A percentile compares a stretch with the other conserved stretches of the same genome.
These are phyloP conservation scores for Tetrapisispora phaffii DNA, from an alignment of 805 yeast species.

Conservation along the genomic window DNA sequence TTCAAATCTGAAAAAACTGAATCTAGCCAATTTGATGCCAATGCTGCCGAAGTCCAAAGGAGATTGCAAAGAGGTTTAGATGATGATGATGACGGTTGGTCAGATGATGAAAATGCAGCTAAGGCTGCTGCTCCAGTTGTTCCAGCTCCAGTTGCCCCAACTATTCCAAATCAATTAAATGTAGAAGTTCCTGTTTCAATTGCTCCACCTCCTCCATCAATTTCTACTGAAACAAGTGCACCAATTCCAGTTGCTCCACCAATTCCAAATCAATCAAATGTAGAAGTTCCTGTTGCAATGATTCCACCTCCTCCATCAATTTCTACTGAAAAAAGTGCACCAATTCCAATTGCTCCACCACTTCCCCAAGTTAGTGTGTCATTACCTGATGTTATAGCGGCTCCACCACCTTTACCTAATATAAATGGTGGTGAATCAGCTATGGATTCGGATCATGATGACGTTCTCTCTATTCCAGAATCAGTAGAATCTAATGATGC, in stretches of 20 bases:
- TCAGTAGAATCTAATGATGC: constrained; percentile 27
- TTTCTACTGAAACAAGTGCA: no score
- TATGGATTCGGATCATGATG: constrained; percentile 14
- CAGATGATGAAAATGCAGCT: constrained; percentile 28
- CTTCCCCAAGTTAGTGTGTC: constrained; percentile 22
- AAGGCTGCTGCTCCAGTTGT: constrained; percentile 6
- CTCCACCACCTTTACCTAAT: constrained; percentile 8
- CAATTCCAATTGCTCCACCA: constrained; percentile 38
- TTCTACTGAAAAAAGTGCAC: constrained; percentile 26
- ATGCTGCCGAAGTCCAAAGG: constrained; percentile 60
- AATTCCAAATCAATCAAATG: constrained; percentile 21
- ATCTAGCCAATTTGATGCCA: constrained; percentile 3
- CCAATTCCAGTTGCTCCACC: constrained; percentile 11
- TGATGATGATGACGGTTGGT: constrained; percentile 28
- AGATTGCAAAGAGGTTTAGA: constrained; percentile 51
- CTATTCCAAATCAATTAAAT: constrained; percentile 8
- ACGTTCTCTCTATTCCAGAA: constrained; percentile 29
- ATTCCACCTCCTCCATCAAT: constrained; percentile 38
- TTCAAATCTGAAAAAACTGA: constrained; percentile 33
- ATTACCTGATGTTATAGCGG: constrained; percentile 2
- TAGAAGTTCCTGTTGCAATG: constrained; percentile 28
- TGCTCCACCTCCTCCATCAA: constrained; percentile 15
- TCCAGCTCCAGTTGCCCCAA: constrained; percentile 12
- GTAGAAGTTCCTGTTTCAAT: constrained; percentile 23
- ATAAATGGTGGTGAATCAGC: not conserved